These are phyloP conservation scores for Microbotryum silenes-acaulis DNA, from an alignment of 1,284 basidiomycete species.

Conservation along the genomic window DNA sequence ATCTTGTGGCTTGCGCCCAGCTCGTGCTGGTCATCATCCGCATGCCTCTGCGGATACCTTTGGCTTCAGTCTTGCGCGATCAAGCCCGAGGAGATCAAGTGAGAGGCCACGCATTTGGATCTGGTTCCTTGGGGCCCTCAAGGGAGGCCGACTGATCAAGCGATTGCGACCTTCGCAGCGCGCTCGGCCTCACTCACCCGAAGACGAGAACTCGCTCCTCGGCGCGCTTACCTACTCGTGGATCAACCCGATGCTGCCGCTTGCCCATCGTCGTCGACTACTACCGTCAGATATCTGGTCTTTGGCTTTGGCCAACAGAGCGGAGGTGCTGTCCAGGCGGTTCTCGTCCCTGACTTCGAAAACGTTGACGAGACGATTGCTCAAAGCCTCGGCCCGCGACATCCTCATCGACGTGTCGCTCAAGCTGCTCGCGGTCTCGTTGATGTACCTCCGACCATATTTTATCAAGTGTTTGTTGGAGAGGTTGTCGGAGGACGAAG, in stretches of 20 bases:
- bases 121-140: too few species aligned
- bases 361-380: conserved; percentile 57
- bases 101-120: conserved; percentile 29
- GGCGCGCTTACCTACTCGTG: conserved; percentile 71
- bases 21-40: conserved; percentile 48
- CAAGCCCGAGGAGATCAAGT: conserved; percentile 50
- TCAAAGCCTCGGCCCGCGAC: conserved; percentile 63
- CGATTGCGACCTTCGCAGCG: neutral
- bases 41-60: conserved; percentile 57
- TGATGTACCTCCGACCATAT: conserved; percentile 22
- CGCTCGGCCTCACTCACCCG: conserved; percentile 48
- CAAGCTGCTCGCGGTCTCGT: conserved; percentile 42
- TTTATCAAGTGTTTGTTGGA: conserved; percentile 29
- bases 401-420: conserved; percentile 66
- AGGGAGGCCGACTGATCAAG: too few species aligned
- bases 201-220: conserved; percentile 67
- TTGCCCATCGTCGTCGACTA: conserved; percentile 8
- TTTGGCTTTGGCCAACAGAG: conserved; percentile 59
- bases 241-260: conserved; percentile 57
- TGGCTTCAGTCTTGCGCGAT: conserved; percentile 41
- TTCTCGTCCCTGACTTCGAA: conserved; percentile 23
- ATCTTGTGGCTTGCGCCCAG: conserved; percentile 45
- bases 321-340: conserved; percentile 18
- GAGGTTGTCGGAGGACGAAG: neutral
- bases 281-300: conserved; percentile 53